Evolutionary conservation across 2,329 filamentous ascomycete genomes (phyloP), one percentile per base, ranked within the genome.

Genomic region (Talaromyces sp.): DNA sequence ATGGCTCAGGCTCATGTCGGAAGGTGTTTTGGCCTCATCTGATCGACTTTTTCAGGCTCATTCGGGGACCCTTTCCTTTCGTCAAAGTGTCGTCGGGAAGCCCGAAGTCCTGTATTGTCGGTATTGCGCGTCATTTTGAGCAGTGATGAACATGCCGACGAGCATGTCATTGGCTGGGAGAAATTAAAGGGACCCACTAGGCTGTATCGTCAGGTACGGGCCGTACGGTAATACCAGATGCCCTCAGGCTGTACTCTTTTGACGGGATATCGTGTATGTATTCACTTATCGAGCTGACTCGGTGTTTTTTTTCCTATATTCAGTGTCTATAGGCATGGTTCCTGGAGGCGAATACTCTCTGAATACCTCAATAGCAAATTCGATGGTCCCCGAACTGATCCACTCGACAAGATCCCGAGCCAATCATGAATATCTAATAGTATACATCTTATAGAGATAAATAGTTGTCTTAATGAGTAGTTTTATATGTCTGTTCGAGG

Each of bases 301-400:
- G 15, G 32, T 3, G 32, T 36, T 11, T 13, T 15, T 0, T 36
- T 15, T 15, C 13, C 11, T 36, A 5, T 15, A 36, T 36, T 15
- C 11, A 15, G 32, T 3, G 32, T 36, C 32, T 15, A 3, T 11
- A 36, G 15, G 13, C 32, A 33, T 32, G 1, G 3, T 33, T 33
- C 9, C 5, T 33, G 2, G 11, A 36, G 32, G 2, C 15, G 11
- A 36, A 32, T 10, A 10, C 32, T 36, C 3, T n/a, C 27, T 32
- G 30, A 8, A 32, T 8, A 32, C 22, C 22, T 22, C 22, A 22
- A 22, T 22, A 22, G 22, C 22, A 2, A 22, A 32, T 32, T 10
- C 22, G 13, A 57, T 60, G 59, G 59, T 61, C 59, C 10, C 59
- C 59, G 59, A 61, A 30, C 32, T 25, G 15, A n/a, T 51, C 52